Percentiles rank a stretch among this genome's conserved stretches.
Evolutionary conservation across 1,284 basidiomycete species (phyloP).

Genomic region (Puccinia hordei): DNA sequence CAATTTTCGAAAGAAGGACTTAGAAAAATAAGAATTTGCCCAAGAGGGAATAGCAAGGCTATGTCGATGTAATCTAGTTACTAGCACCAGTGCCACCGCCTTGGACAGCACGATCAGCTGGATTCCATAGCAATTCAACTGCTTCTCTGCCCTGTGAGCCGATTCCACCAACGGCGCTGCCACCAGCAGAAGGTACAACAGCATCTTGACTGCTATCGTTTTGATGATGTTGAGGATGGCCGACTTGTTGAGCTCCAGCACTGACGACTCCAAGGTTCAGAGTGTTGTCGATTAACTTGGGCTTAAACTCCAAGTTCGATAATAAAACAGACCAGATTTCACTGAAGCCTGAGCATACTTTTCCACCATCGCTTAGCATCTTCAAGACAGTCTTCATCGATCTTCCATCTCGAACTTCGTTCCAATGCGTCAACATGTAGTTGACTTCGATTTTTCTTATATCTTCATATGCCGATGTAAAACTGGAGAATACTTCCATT

Average conservation of each 20-base stretch:
- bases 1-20: neutral
- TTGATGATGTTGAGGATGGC: constrained; percentile 4
- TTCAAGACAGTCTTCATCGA: constrained; percentile 37
- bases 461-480: constrained; percentile 54
- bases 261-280: constrained; percentile 6
- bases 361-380: constrained; percentile 32
- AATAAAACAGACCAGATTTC: constrained; percentile 42
- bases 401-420: constrained; percentile 38
- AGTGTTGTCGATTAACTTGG: constrained; percentile 12
- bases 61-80: neutral
- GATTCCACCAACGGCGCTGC: constrained; percentile 1
- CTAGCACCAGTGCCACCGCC: constrained; percentile 5
- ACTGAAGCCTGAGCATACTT: constrained; percentile 34
- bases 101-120: constrained; percentile 1
- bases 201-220: constrained; percentile 17
- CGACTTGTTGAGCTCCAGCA: neutral
- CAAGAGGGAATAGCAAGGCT: too few relatives aligned
- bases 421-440: constrained; percentile 54
- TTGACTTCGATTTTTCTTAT: constrained; percentile 54
- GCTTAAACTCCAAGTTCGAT: constrained; percentile 29
- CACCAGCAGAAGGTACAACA: neutral
- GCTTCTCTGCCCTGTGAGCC: constrained; percentile 12
- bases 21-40: neutral
- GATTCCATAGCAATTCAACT: constrained; percentile 6
- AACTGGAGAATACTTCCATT: constrained; percentile 55